These are phyloP conservation scores for Nakaseomyces nivariensis DNA, from an alignment of 1,139 yeast species.

Conservation along the genomic window DNA sequence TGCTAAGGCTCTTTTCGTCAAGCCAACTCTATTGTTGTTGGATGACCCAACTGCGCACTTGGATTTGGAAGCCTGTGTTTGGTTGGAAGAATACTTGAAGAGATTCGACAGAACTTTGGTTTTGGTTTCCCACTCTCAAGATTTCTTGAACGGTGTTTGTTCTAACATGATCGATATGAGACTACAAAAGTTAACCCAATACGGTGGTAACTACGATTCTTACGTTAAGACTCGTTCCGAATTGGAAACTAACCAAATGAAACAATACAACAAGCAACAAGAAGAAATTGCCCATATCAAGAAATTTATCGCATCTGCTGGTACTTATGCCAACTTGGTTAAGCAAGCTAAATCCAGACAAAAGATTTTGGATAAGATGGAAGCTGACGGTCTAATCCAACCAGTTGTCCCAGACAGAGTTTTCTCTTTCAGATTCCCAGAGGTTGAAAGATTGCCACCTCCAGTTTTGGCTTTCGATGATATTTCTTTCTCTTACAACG, in stretches of 20 bases:
- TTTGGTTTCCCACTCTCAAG: constrained; percentile 95
- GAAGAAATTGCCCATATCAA: constrained; percentile 97
- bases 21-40: constrained; percentile 73
- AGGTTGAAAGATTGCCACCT: constrained; percentile 95
- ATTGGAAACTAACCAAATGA: constrained; percentile 95
- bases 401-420: constrained; percentile 90
- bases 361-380: constrained; percentile 99
- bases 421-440: constrained; percentile 88
- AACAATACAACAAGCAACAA: constrained; percentile 93
- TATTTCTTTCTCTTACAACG: constrained; percentile 86
- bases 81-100: constrained; percentile 97
- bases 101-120: constrained; percentile 89
- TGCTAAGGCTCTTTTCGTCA: constrained; percentile 72
- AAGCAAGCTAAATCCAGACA: constrained; percentile 99
- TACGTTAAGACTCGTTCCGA: constrained; percentile 91
- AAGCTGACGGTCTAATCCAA: constrained; percentile 95
- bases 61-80: constrained; percentile 98
- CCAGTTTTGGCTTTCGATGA: constrained; percentile 97
- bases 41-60: constrained; percentile 99
- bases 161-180: constrained; percentile 98
- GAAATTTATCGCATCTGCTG: constrained; percentile 98
- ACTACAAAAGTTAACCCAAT: constrained; percentile 50
- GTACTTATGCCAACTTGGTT: constrained; percentile 98
- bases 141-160: constrained; percentile 98
- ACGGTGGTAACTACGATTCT: constrained; percentile 98